Evolutionary conservation across 768 basidiomycete species (phyloP).

Genomic region (Cystofilobasidium macerans): DNA sequence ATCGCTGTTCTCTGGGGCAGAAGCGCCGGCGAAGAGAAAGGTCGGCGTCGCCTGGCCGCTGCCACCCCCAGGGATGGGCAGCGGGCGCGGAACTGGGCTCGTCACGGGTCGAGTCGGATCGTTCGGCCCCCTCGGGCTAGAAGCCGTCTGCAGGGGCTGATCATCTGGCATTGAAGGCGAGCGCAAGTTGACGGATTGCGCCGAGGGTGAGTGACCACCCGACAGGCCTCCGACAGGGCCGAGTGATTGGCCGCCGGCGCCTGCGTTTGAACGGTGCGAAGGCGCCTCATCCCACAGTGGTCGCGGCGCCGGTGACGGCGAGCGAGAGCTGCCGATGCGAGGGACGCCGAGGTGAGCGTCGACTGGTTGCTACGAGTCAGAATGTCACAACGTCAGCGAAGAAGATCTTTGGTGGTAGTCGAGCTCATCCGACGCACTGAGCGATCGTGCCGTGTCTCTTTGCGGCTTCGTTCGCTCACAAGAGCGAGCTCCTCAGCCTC

Average conservation of each 20-base stretch:
- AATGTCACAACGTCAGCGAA: too few species aligned
- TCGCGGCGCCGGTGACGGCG: conserved; percentile 6
- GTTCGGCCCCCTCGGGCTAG: conserved; percentile 10
- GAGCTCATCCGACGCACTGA: conserved; percentile 1
- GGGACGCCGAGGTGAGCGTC: conserved; percentile 11
- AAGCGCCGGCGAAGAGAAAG: neutral
- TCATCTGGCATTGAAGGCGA: neutral
- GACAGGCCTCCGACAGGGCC: neutral
- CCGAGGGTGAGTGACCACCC: neutral
- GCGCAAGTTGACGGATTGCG: neutral
- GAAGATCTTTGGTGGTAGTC: neutral
- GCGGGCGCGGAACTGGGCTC: neutral
- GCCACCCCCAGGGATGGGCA: conserved; percentile 11
- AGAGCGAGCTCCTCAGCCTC: conserved; percentile 22
- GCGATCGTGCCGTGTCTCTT: conserved; percentile 25
- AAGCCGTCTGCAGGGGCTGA: neutral
- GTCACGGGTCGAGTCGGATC: neutral
- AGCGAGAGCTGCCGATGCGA: conserved; percentile 3
- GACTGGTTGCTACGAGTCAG: conserved; percentile 5
- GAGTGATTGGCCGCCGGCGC: neutral
- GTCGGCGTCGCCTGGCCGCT: neutral
- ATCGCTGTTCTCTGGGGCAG: neutral
- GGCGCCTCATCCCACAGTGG: conserved; percentile 11
- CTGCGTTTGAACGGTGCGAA: neutral
- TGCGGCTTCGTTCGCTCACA: conserved; percentile 17